Evolutionary conservation across 176 grass and related monocot species (phyloP), one percentile per base, ranked within the genome.

Genomic region (Triticum monococcum): DNA sequence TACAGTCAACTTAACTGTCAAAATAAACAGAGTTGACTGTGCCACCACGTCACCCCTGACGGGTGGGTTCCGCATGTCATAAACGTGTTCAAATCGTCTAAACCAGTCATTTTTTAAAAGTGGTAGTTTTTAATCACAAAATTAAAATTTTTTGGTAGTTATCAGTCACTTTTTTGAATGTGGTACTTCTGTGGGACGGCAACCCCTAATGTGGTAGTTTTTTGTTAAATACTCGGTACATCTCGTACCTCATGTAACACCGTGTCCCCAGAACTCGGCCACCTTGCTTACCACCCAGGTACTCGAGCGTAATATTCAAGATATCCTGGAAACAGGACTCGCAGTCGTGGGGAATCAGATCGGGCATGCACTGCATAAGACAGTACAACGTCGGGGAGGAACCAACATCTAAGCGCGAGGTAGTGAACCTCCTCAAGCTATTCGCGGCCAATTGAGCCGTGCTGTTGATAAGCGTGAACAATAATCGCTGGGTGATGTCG

Each of bases 311-410:
- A 54, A 0, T 2, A 18, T 5, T 4, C 0, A 63, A 14, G 1
- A 46, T 3, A 46, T 1, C 0, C 69, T 30, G 1, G 4, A 85
- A 78, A 26, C 88, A 89, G 10, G 5, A 23, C 35, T 23, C 40
- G 84, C 89, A 94, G 2, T 78, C 46, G 23, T 3, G 17, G 64
- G 13, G 0, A 2, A 54, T 3, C 62, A 95, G 63, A 62, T 95
- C 88, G 26, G 69, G 81, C 26, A 70, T 89, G 86, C 93, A 95
- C 85, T 92, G 90, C 24, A 33, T 68, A n/a, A 95, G 74, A 1
- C 85, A 85, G 79, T 95, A 90, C 4, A 65, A 0, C 0, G 5
- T 7, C 5, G 25, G 25, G 24, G 12, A 0, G 24, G 25, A 12
- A 0, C 2, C 26, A 1, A 7, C 5, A 25, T 65, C 63, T 30